Evolutionary conservation across 345 rosid species (phyloP).

Genomic region (Noccaea bulbosa): DNA sequence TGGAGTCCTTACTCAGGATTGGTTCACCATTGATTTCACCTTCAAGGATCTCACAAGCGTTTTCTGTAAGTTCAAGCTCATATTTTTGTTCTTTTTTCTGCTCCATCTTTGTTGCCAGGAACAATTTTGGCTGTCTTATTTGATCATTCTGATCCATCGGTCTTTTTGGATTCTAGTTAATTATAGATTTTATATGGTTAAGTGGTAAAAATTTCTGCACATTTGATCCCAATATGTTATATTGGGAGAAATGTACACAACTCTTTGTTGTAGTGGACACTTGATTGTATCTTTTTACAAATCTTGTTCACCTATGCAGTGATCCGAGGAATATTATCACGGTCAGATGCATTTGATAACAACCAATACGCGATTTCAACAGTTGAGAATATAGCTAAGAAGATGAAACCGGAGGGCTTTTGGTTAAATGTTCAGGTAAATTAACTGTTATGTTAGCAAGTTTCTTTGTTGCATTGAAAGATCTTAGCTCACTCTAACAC

Average conservation of each 20-base stretch:
- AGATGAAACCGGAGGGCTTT: constrained; percentile 49
- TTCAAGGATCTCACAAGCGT: constrained; percentile 47
- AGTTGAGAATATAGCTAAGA: constrained; percentile 49
- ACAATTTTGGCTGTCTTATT: not conserved
- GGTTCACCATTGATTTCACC: constrained; percentile 80
- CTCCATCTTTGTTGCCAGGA: not conserved
- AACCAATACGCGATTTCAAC: constrained; percentile 44
- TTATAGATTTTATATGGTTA: constrained; percentile 13
- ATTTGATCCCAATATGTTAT: not conserved
- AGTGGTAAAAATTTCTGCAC: not conserved
- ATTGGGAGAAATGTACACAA: not conserved
- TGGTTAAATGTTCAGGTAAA: constrained; percentile 95
- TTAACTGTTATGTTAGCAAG: constrained; percentile 11
- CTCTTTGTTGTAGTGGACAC: not conserved
- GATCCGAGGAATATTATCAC: constrained; percentile 60
- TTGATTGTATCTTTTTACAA: constrained; percentile 13
- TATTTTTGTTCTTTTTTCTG: not conserved
- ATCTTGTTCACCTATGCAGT: constrained; percentile 53
- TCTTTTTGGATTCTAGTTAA: constrained; percentile 11
- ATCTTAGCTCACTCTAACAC: constrained; percentile 24
- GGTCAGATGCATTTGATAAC: constrained; percentile 54
- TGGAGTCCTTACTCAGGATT: constrained; percentile 59
- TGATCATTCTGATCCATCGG: not conserved
- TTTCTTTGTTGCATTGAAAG: constrained; percentile 2
- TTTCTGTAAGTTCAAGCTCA: constrained; percentile 52